Evolutionary conservation across 306 rosid species (phyloP).

Genomic region (Astragalus glycyphyllos): DNA sequence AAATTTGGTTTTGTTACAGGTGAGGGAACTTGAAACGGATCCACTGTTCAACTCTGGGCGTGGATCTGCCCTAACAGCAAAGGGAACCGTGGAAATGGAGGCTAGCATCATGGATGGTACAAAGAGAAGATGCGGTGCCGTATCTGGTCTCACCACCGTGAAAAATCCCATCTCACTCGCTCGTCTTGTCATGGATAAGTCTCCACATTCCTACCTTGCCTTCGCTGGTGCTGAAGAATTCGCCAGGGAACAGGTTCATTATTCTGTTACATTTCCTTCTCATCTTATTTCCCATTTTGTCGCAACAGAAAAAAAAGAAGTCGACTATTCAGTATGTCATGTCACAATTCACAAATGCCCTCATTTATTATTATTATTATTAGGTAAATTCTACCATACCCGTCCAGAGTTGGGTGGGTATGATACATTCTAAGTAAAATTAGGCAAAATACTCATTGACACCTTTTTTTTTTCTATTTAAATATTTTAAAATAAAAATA

Average conservation of each 20-base stretch:
- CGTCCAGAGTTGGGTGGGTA: too few relatives aligned
- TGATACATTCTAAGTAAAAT: too few relatives aligned
- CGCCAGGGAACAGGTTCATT: slow-evolving; percentile 68
- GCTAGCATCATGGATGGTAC: slow-evolving; percentile 96
- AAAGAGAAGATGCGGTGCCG: slow-evolving; percentile 89
- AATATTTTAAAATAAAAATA: too few relatives aligned
- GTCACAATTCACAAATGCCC: too few relatives aligned
- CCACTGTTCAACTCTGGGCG: slow-evolving; percentile 93
- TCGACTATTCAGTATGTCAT: too few relatives aligned
- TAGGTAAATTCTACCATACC: too few relatives aligned
- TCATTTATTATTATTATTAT: too few relatives aligned
- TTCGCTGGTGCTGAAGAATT: slow-evolving; percentile 89
- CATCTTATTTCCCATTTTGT: neutral
- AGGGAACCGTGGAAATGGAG: slow-evolving; percentile 95
- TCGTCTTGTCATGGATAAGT: slow-evolving; percentile 93
- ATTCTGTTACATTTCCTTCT: too few relatives aligned
- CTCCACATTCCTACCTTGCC: slow-evolving; percentile 95
- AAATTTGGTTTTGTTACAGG: slow-evolving; percentile 46
- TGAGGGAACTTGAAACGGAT: slow-evolving; percentile 78
- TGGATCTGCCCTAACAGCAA: slow-evolving; percentile 84
- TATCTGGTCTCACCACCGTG: slow-evolving; percentile 80
- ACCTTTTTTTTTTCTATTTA: too few relatives aligned
- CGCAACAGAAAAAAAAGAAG: neutral
- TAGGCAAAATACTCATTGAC: too few relatives aligned
- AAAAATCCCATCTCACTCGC: slow-evolving; percentile 90